Percentiles rank a stretch among this genome's conserved stretches.
phyloP scores from a whole-genome alignment of 805 yeast genomes.

The Diddensiella transvaalensis region DNA sequence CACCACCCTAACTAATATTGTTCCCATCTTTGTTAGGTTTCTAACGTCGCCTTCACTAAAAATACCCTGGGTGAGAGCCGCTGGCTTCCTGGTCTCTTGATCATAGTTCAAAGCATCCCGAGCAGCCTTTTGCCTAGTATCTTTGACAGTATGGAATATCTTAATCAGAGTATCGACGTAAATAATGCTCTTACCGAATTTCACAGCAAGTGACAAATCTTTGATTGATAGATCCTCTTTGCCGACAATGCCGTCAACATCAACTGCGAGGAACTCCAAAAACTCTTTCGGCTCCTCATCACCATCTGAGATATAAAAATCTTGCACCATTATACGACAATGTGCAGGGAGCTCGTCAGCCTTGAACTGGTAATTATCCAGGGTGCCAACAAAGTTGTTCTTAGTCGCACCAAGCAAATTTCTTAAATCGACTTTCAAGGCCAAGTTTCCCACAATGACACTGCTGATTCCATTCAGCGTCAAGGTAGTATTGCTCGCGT shows the following conservation, averaged over 20 bases:
- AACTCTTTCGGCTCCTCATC: slow-evolving; percentile 33
- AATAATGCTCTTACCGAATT: slow-evolving; percentile 29
- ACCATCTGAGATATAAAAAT: slow-evolving; percentile 30
- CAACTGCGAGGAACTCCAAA: slow-evolving; percentile 30
- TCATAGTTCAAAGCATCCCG: slow-evolving; percentile 5
- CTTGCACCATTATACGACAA: slow-evolving; percentile 26
- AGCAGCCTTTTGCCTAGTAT: slow-evolving; percentile 15
- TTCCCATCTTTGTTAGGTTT: slow-evolving; percentile 27
- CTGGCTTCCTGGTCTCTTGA: neutral
- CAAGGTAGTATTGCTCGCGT: slow-evolving; percentile 25
- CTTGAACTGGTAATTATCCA: slow-evolving; percentile 29
- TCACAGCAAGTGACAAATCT: slow-evolving; percentile 31
- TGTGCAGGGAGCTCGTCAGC: slow-evolving; percentile 31
- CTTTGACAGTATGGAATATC: slow-evolving; percentile 19
- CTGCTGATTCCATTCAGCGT: slow-evolving; percentile 27
- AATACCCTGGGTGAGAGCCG: slow-evolving; percentile 13
- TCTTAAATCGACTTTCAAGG: slow-evolving; percentile 32
- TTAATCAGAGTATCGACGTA: slow-evolving; percentile 22
- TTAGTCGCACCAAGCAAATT: slow-evolving; percentile 22
- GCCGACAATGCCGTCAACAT: slow-evolving; percentile 32
- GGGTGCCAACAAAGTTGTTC: slow-evolving; percentile 34
- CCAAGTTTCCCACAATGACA: slow-evolving; percentile 28
- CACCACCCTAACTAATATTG: slow-evolving; percentile 32
- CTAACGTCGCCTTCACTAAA: slow-evolving; percentile 19
- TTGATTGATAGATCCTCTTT: slow-evolving; percentile 29